A percentile compares a stretch with the other conserved stretches of the same genome.
Conservation (phyloP, 768 basidiomycete genomes). For the Auriscalpium vulgare region DNA sequence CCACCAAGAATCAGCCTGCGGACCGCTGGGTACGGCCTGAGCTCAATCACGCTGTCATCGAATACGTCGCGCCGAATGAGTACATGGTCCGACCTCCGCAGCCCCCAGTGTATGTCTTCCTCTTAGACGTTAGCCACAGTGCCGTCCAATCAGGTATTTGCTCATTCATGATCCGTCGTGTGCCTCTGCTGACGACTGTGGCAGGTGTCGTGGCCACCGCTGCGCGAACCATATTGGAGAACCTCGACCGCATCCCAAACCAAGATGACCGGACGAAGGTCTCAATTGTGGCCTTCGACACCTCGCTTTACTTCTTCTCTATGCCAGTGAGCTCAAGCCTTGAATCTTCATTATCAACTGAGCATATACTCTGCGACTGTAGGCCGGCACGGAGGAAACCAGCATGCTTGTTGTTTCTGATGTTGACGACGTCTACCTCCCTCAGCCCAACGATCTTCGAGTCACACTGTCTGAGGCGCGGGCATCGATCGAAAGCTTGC, state of each 20-base stretch:
- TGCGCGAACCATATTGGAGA: conserved; percentile 92
- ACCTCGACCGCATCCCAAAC: conserved; percentile 90
- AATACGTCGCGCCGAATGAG: conserved; percentile 96
- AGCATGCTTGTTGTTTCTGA: conserved; percentile 97
- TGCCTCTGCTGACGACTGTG: background rate
- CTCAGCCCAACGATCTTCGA: conserved; percentile 92
- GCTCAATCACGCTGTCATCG: conserved; percentile 89
- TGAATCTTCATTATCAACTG: background rate
- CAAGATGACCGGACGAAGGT: conserved; percentile 90
- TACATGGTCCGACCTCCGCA: conserved; percentile 99
- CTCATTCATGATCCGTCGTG: background rate
- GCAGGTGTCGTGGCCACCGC: conserved; percentile 96
- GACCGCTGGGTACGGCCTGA: conserved; percentile 94
- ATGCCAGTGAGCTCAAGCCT: conserved; percentile 51
- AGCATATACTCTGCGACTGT: background rate
- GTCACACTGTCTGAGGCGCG: conserved; percentile 88
- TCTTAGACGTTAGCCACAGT: conserved; percentile 91
- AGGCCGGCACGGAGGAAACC: conserved; percentile 70
- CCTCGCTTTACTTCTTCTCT: conserved; percentile 94
- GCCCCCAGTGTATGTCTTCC: conserved; percentile 92
- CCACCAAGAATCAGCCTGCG: conserved; percentile 84
- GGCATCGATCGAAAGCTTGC: conserved; percentile 68
- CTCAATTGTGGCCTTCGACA: conserved; percentile 87
- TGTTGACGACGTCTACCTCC: conserved; percentile 94
- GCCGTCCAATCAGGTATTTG: conserved; percentile 79